Evolutionary conservation across 1,284 basidiomycete genomes (phyloP).

Genomic region (Apiotrichum akiyoshidainum): DNA sequence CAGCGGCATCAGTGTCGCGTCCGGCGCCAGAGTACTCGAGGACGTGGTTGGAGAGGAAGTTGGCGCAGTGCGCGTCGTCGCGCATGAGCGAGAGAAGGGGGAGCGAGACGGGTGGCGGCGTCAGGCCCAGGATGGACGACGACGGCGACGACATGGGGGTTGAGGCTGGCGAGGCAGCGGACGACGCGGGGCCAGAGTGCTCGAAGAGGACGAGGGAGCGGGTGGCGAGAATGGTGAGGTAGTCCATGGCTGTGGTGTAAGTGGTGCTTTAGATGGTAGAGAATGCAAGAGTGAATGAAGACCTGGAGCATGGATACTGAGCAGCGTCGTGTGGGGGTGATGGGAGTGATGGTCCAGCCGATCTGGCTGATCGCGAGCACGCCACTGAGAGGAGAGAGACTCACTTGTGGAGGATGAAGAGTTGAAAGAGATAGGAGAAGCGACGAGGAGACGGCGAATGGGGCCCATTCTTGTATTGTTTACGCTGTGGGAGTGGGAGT

Average conservation of each 20-base stretch:
- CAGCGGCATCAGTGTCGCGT: neutral
- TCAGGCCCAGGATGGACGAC: constrained; percentile 6
- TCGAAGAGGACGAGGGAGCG: constrained; percentile 40
- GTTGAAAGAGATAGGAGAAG: too few relatives aligned
- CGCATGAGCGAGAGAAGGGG: constrained; percentile 35
- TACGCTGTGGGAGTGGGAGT: too few relatives aligned
- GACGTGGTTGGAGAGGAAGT: constrained; percentile 39
- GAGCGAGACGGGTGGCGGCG: constrained; percentile 31
- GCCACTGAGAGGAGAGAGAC: too few relatives aligned
- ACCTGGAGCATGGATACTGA: too few relatives aligned
- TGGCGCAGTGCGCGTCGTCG: constrained; percentile 33
- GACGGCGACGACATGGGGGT: constrained; percentile 4
- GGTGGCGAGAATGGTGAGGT: constrained; percentile 42
- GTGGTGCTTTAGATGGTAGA: too few relatives aligned
- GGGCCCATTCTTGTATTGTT: too few relatives aligned
- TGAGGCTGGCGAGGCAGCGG: neutral
- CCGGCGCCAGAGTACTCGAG: constrained; percentile 15
- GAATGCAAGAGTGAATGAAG: too few relatives aligned
- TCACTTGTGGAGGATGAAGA: too few relatives aligned
- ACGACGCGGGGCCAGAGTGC: neutral
- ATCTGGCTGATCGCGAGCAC: too few relatives aligned
- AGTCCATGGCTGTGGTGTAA: constrained; percentile 32
- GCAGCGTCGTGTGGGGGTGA: too few relatives aligned
- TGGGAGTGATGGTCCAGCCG: too few relatives aligned
- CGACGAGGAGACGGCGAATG: too few relatives aligned